phyloP scores from a whole-genome alignment of 1,284 basidiomycete genomes.

The Exobasidium cylindrosporum region DNA sequence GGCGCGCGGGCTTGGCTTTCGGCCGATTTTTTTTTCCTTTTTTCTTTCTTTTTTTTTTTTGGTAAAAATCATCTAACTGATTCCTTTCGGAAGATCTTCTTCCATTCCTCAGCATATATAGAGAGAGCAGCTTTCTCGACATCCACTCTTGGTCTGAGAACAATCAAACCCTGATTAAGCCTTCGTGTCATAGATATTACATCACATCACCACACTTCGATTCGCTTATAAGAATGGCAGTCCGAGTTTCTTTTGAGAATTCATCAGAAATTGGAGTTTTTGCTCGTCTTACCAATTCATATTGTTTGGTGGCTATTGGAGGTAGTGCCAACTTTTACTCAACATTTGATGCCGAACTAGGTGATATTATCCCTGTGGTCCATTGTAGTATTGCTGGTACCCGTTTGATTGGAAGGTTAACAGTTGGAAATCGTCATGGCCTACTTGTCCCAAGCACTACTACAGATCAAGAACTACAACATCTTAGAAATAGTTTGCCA shows the following conservation, averaged over 20 bases:
- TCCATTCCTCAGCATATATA: too few relatives aligned
- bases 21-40: too few relatives aligned
- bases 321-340: slow-evolving; percentile 98
- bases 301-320: slow-evolving; percentile 68
- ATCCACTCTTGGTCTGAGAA: neutral
- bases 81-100: too few relatives aligned
- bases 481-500: slow-evolving; percentile 92
- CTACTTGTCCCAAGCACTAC: slow-evolving; percentile 92
- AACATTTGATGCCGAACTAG: slow-evolving; percentile 89
- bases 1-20: too few relatives aligned
- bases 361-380: slow-evolving; percentile 90
- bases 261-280: slow-evolving; percentile 87
- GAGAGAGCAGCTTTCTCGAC: too few relatives aligned
- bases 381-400: slow-evolving; percentile 95
- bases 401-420: slow-evolving; percentile 86
- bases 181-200: too few relatives aligned
- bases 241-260: slow-evolving; percentile 75
- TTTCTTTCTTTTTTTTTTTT: too few relatives aligned
- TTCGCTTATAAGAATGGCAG: too few relatives aligned
- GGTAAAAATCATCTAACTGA: neutral
- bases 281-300: slow-evolving; percentile 83
- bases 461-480: slow-evolving; percentile 96
- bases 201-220: too few relatives aligned
- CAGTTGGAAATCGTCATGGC: slow-evolving; percentile 83
- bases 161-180: neutral